phyloP scores from a whole-genome alignment of 305 asterid species.

The Fraxinus latifolia region DNA sequence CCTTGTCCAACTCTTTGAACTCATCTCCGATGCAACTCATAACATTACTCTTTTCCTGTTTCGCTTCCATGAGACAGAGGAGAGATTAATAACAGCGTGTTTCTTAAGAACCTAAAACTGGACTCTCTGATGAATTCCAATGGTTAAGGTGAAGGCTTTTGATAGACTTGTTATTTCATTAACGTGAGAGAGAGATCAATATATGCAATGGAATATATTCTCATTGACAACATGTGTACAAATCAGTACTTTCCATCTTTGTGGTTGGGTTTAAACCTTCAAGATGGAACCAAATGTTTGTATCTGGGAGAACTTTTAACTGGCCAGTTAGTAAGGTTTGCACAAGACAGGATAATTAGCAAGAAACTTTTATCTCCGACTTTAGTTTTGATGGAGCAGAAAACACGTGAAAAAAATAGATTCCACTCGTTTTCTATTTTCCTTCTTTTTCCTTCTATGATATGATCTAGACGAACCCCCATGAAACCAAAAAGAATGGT shows the following conservation, averaged over 20 bases:
- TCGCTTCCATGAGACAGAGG: conserved; percentile 11
- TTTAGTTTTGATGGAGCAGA: background rate
- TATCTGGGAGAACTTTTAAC: background rate
- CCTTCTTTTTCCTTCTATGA: background rate
- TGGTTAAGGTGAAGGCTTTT: background rate
- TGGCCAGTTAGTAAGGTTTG: background rate
- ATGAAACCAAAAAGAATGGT: background rate
- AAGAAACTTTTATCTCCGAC: background rate
- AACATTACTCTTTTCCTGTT: background rate
- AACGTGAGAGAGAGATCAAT: background rate
- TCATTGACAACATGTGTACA: background rate
- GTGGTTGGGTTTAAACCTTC: background rate
- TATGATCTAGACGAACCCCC: background rate
- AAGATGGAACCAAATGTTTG: background rate
- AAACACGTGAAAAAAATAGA: background rate
- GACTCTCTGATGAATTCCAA: background rate
- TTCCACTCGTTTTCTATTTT: background rate
- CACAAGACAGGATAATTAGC: background rate
- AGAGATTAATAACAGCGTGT: background rate
- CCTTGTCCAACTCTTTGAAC: conserved; percentile 1
- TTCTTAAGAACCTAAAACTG: background rate
- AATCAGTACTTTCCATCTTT: background rate
- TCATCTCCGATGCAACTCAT: background rate
- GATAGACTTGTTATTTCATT: background rate
- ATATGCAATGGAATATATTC: conserved; percentile 20